Evolutionary conservation across 257 asterid genomes (phyloP), one percentile per base, ranked within the genome.

Genomic region (Prunella vulgaris): DNA sequence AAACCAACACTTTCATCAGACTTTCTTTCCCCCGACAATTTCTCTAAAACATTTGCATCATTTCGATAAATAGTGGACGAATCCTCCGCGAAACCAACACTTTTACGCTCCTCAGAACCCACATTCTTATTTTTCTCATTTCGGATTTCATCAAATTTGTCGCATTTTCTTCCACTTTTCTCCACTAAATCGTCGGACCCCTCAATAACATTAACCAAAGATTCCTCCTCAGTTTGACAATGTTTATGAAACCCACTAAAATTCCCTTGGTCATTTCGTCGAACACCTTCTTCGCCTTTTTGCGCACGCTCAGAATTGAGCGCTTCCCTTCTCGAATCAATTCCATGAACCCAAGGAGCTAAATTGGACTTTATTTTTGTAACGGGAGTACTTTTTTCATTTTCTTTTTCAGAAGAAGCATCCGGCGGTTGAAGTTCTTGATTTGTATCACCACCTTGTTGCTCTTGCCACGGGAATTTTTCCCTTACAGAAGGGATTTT

Each of bases 341-440:
- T 76, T 48, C 92, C 96, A 68, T 83, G 96, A 74, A 52, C 79
- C 98, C 95, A 88, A 65, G 96, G 92, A 65, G 97, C 88, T 40
- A 76, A 80, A 76, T 14, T 69, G n/a, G 78, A 77, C 70, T 72
- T 88, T 27, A 46, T 74, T 66, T 64, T 73, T 44, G 78, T 61
- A 52, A 72, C 53, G 5, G 79, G 42, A 33, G 67, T 78, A 60
- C 61, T 28, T 59, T 58, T 69, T 46, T 42, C 79, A 32, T 21
- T 46, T 60, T 66, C 89, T 14, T 76, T 14, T 24, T 64, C 74
- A 20, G 82, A 48, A 60, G 64, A 72, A 74, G 40, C 70, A 52
- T 56, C 76, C 33, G 44, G 46, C 33, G 52, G 78, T 66, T 51
- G 73, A 74, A 33, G 53, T 76, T 81, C 81, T 78, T 68, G 83